A percentile compares a stretch with the other conserved stretches of the same genome.
Conservation (phyloP, 2,329 filamentous ascomycete genomes). For the Mariannaea sp. region DNA sequence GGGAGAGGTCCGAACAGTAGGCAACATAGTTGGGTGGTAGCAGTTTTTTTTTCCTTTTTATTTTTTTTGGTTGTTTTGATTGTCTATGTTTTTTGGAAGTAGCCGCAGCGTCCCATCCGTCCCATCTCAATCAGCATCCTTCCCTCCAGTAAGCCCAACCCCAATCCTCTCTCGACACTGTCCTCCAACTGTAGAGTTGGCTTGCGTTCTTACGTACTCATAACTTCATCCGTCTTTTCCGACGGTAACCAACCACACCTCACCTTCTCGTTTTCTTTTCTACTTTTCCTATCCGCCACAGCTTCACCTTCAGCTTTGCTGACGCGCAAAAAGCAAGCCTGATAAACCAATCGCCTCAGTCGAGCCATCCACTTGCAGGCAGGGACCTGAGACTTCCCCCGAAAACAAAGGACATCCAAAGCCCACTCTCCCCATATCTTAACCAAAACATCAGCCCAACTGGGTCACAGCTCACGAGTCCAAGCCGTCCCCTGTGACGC, state of each 20-base stretch:
- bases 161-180: not conserved
- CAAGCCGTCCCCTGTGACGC: conserved; percentile 26
- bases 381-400: conserved; percentile 8
- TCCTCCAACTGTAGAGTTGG: not conserved
- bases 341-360: not conserved
- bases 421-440: not conserved
- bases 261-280: not conserved
- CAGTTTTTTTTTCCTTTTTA: not conserved
- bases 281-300: not conserved
- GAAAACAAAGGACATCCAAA: not conserved
- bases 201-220: not conserved
- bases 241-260: not conserved
- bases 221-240: not conserved
- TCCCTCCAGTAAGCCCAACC: not conserved
- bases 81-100: not conserved
- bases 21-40: not conserved
- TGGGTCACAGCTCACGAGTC: conserved; percentile 8
- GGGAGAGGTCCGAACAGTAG: not conserved
- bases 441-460: conserved; percentile 13
- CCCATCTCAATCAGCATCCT: not conserved
- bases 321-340: conserved; percentile 1
- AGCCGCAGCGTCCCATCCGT: conserved; percentile 6
- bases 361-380: conserved; percentile 6
- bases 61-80: too few species aligned
- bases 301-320: not conserved